phyloP scores from a whole-genome alignment of 805 yeast genomes.

The Sugiyamaella valdiviana region DNA sequence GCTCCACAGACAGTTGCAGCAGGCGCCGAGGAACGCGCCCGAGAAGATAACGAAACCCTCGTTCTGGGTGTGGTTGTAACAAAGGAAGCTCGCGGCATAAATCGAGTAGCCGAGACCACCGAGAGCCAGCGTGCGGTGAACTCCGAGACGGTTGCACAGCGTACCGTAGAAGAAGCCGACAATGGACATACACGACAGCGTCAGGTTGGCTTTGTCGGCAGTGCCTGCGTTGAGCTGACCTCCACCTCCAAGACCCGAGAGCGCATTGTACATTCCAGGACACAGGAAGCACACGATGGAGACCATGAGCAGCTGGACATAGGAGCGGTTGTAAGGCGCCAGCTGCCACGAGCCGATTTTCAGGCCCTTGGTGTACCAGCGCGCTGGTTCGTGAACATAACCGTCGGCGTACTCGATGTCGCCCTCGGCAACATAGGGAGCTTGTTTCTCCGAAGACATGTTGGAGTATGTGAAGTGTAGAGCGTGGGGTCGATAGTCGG shows the following conservation, averaged over 20 bases:
- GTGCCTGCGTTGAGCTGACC: slow-evolving; percentile 38
- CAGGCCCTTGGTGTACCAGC: slow-evolving; percentile 22
- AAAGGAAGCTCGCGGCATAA: slow-evolving; percentile 43
- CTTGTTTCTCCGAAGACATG: not conserved
- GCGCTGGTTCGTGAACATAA: not conserved
- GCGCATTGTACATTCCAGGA: slow-evolving; percentile 50
- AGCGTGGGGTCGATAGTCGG: no score
- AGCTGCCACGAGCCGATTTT: slow-evolving; percentile 24
- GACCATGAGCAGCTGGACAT: slow-evolving; percentile 41
- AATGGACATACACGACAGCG: slow-evolving; percentile 50
- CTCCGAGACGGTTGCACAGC: slow-evolving; percentile 45
- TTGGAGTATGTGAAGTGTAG: not conserved
- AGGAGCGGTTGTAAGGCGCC: slow-evolving; percentile 37
- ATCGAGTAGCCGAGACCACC: slow-evolving; percentile 44
- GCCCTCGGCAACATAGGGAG: not conserved
- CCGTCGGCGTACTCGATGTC: not conserved
- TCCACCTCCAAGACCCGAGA: slow-evolving; percentile 46
- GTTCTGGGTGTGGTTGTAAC: slow-evolving; percentile 39
- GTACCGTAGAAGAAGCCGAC: slow-evolving; percentile 55
- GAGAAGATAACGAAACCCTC: slow-evolving; percentile 44
- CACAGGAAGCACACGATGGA: slow-evolving; percentile 44
- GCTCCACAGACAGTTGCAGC: slow-evolving; percentile 52
- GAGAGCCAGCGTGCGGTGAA: slow-evolving; percentile 37
- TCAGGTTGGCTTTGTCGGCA: slow-evolving; percentile 47
- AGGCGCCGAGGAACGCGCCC: slow-evolving; percentile 52